Base-by-base conservation (phyloP, 73 alveolate genomes). In the Paraurostyla sp. region DNA sequence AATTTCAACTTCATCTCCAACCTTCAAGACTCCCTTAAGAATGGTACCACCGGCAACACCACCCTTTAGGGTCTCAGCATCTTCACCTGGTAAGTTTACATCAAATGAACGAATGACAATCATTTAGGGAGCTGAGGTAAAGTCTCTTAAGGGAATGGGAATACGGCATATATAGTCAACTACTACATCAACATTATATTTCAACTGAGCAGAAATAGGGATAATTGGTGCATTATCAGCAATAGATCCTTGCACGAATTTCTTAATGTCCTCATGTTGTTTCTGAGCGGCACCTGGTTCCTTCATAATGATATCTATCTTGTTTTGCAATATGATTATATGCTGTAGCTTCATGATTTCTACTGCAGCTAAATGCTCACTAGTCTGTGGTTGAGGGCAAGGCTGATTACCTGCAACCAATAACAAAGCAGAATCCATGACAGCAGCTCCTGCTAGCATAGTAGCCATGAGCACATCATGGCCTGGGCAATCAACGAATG, bases 21-120 rank as follows among this genome's bases (percentile, higher is more conserved):
- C 93, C 78, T 93, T 95, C 63, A 98, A 60, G 22, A 97, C 98
- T 50, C 99, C 99, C 92, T 96, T 78, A 2, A 98, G 95, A 46
- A 98, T 95, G 57, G 99, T 93, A 36, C 99, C 99, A 33, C 99
- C 99, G 35, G 99, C 99, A 2, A 98, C 99, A 22, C 99, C 99
- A 40, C 99, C 99, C 87, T 94, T 92, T 60, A 98, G 93, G 76
- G 95, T 93, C 69, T 96, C 98, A 36, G 94, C 93, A 73, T 95
- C 98, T 65, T 92, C 98, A 23, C 99, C 99, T 57, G 99, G 99
- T 76, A 88, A 83, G 93, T 98, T 98, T 52, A 98, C 99, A 92
- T 98, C 99, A 81, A 98, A 98, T n/a, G 99, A 95, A 80, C 99
- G 92, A 45, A 93, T 91, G 41, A 95, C 91, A 38, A 93, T 92